These are phyloP conservation scores for Comarum palustre DNA, from an alignment of 306 rosid species.

Conservation along the genomic window DNA sequence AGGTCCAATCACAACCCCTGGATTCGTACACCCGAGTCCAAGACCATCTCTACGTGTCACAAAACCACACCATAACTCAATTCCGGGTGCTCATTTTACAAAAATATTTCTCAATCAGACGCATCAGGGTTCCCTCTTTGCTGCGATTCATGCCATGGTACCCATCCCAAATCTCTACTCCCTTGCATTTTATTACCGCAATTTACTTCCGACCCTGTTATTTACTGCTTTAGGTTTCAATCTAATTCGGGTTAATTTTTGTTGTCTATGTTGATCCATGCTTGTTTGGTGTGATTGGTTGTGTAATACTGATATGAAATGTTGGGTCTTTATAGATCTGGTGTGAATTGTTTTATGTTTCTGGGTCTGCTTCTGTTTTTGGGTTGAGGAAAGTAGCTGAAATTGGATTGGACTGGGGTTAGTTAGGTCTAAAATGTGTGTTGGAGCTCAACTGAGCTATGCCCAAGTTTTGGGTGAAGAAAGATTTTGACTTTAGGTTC, in stretches of 20 bases:
- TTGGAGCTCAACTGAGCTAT: neutral
- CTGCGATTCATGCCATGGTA: slow-evolving; percentile 35
- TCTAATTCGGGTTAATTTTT: neutral
- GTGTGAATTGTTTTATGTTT: neutral
- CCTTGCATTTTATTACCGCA: neutral
- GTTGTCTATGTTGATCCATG: neutral
- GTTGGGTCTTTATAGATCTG: slow-evolving; percentile 12
- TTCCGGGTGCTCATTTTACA: slow-evolving; percentile 20
- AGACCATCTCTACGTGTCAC: slow-evolving; percentile 23
- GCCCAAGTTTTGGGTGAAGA: neutral
- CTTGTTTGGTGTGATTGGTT: neutral
- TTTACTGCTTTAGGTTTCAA: slow-evolving; percentile 10
- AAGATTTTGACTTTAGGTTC: neutral
- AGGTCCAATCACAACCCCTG: neutral
- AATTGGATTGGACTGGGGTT: neutral
- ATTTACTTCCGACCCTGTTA: neutral
- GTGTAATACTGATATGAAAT: neutral
- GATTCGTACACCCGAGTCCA: neutral
- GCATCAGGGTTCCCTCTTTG: slow-evolving; percentile 21
- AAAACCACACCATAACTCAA: neutral
- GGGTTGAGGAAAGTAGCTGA: neutral
- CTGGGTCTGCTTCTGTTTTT: slow-evolving; percentile 1
- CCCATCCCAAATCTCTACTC: slow-evolving; percentile 5
- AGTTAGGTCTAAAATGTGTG: neutral
- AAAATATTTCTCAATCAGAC: slow-evolving; percentile 11